phyloP scores from a whole-genome alignment of 768 basidiomycete genomes.

The Serendipita sp. region DNA sequence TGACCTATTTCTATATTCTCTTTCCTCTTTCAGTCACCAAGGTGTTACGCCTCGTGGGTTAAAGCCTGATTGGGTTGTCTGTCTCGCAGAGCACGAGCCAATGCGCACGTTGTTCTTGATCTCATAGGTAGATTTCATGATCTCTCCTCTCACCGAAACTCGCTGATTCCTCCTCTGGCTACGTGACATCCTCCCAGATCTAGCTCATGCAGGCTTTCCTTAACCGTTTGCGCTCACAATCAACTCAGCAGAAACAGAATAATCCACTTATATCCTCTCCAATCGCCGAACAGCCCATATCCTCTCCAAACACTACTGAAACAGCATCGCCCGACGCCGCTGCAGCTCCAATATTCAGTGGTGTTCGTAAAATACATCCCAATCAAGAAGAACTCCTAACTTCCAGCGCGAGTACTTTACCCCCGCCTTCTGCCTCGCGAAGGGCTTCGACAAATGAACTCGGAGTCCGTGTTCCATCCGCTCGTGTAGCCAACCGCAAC shows the following conservation, averaged over 20 bases:
- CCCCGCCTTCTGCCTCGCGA: not conserved
- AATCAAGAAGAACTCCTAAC: constrained; percentile 3
- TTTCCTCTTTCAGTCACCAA: too few species aligned
- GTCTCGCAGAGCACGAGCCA: not conserved
- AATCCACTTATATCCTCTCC: not conserved
- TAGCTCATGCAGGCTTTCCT: not conserved
- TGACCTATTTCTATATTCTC: too few species aligned
- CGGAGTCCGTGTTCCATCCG: not conserved
- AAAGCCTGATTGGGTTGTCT: not conserved
- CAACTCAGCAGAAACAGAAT: not conserved
- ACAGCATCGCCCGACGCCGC: not conserved
- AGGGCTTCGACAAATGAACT: not conserved
- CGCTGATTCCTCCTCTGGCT: too few species aligned
- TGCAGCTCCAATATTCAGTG: not conserved
- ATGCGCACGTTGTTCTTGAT: not conserved
- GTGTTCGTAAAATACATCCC: constrained; percentile 2
- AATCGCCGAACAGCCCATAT: not conserved
- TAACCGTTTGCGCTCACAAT: not conserved
- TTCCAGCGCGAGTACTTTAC: not conserved
- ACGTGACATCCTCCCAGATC: not conserved
- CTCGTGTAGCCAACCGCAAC: not conserved
- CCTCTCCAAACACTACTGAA: not conserved
- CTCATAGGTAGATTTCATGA: not conserved
- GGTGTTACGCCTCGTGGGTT: not conserved
- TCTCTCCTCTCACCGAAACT: not conserved